phyloP scores from a whole-genome alignment of 345 rosid genomes.

The Cardamine resedifolia region DNA sequence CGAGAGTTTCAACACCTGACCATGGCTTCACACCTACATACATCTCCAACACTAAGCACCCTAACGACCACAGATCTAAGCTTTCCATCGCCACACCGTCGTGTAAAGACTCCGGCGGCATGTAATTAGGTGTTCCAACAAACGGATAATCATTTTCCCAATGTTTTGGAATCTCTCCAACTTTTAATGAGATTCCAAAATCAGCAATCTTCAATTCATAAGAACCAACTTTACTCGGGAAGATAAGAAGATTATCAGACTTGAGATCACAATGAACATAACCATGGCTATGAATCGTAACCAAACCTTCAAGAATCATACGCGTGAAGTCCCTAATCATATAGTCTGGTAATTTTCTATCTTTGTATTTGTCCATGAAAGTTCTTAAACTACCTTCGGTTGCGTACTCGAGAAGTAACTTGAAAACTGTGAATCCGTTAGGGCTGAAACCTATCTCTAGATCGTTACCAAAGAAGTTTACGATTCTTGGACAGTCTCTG shows the following conservation, averaged over 20 bases:
- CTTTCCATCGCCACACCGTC: not conserved
- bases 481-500: not conserved
- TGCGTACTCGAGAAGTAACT: not conserved
- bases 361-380: not conserved
- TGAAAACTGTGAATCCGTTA: not conserved
- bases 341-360: not conserved
- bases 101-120: constrained; percentile 13
- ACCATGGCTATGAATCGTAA: not conserved
- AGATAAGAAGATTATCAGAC: constrained; percentile 7
- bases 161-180: not conserved
- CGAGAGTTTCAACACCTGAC: not conserved
- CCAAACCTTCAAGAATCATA: constrained; percentile 5
- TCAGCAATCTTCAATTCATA: constrained; percentile 15
- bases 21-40: not conserved
- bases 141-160: not conserved
- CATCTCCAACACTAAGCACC: constrained; percentile 28
- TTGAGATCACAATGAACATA: constrained; percentile 18
- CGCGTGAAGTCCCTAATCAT: constrained; percentile 4
- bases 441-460: not conserved
- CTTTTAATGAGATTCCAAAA: not conserved
- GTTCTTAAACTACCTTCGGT: not conserved
- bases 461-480: not conserved
- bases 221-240: not conserved
- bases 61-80: constrained; percentile 31
- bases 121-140: not conserved